A percentile compares a stretch with the other conserved stretches of the same genome.
Evolutionary conservation across 2,329 filamentous ascomycete species (phyloP).

Genomic region (Xylaria hypoxylon): DNA sequence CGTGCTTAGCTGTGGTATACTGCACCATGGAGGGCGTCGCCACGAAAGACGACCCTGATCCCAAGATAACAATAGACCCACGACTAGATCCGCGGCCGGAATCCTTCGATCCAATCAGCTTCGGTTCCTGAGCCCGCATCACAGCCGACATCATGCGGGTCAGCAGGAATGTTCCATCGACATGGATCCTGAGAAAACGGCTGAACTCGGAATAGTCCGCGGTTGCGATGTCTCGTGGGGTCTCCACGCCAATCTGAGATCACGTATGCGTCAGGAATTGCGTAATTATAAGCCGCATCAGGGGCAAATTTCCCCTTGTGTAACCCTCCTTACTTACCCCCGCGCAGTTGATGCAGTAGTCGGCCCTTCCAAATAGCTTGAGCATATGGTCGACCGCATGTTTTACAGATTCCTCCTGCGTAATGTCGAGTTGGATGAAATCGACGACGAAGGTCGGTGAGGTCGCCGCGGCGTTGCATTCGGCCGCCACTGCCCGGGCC

Average conservation of each 20-base stretch:
- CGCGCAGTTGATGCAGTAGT: conserved; percentile 35
- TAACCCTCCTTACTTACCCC: conserved; percentile 4
- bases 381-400: neutral
- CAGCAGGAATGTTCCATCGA: conserved; percentile 33
- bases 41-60: conserved; percentile 29
- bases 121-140: conserved; percentile 35
- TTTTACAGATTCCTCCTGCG: neutral
- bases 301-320: neutral
- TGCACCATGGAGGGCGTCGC: conserved; percentile 15
- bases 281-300: neutral
- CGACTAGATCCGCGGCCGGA: conserved; percentile 20
- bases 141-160: conserved; percentile 9
- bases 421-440: neutral
- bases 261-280: neutral
- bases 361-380: conserved; percentile 34
- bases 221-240: neutral
- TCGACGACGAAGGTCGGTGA: neutral
- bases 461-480: neutral
- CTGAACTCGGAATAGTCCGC: conserved; percentile 23
- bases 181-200: conserved; percentile 30
- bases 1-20: conserved; percentile 32
- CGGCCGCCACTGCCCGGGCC: conserved; percentile 3
- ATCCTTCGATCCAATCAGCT: neutral
- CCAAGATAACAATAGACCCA: conserved; percentile 35
- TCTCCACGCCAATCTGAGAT: conserved; percentile 15